Percentiles rank a stretch among this genome's conserved stretches.
Evolutionary conservation across 176 grass and related monocot genomes (phyloP).

Genomic region (Zea mays): Zm-B73-REFERENCE-NAM-5.0 NC_050100.1:179421001-179421500

Average conservation of each 20-base stretch:
- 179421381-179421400: constrained; percentile 67
- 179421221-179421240: constrained; percentile 85
- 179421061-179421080: background rate
- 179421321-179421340: constrained; percentile 82
- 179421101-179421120: constrained; percentile 39
- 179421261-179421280: constrained; percentile 54
- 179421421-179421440: constrained; percentile 65
- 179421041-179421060: constrained; percentile 56
- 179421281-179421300: constrained; percentile 57
- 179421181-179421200: constrained; percentile 65
- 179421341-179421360: constrained; percentile 70
- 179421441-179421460: constrained; percentile 62
- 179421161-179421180: constrained; percentile 67
- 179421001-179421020: constrained; percentile 66
- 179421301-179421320: constrained; percentile 85
- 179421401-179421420: constrained; percentile 69
- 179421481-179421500: constrained; percentile 22
- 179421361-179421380: constrained; percentile 72
- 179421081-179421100: background rate
- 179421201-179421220: constrained; percentile 54
- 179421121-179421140: constrained; percentile 64
- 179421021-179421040: constrained; percentile 75
- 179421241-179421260: constrained; percentile 69
- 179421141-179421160: constrained; percentile 72
- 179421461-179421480: constrained; percentile 63